Percentiles rank a stretch among this genome's conserved stretches.
These are phyloP conservation scores for Usnea hakonensis DNA, from an alignment of 495 filamentous ascomycete genomes.

Conservation along the genomic window DNA sequence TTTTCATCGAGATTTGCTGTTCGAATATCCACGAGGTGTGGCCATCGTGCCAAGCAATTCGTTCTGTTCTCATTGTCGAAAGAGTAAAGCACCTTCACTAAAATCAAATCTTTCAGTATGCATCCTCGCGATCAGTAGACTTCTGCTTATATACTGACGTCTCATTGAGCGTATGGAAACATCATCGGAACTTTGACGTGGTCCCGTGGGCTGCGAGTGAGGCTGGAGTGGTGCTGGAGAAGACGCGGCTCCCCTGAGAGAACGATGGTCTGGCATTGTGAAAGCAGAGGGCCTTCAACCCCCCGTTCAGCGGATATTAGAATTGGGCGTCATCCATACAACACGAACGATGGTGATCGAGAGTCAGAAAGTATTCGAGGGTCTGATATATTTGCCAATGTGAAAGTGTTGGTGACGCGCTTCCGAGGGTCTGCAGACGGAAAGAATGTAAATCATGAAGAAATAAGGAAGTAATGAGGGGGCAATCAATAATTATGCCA, in stretches of 20 bases:
- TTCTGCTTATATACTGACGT: conserved; percentile 31
- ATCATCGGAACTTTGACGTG: conserved; percentile 39
- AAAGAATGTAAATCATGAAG: not conserved
- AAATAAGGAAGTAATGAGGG: not conserved
- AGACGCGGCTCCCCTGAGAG: conserved; percentile 19
- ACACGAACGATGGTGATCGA: not conserved
- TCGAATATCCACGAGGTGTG: conserved; percentile 70
- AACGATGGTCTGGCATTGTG: conserved; percentile 17
- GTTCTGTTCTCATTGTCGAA: conserved; percentile 87
- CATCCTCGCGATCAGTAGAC: not conserved
- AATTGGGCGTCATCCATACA: not conserved
- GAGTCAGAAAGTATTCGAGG: not conserved
- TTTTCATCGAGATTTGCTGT: conserved; percentile 71
- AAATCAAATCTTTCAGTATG: not conserved
- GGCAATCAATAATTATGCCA: not conserved
- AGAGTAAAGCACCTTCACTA: conserved; percentile 94
- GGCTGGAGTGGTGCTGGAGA: conserved; percentile 16
- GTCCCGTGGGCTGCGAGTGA: conserved; percentile 10
- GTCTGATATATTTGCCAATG: not conserved
- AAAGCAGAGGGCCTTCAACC: conserved; percentile 24
- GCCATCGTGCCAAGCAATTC: conserved; percentile 86
- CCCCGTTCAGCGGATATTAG: too few relatives aligned
- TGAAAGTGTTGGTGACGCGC: conserved; percentile 8
- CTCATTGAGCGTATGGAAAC: conserved; percentile 49
- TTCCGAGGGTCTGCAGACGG: not conserved